phyloP scores from a whole-genome alignment of 768 basidiomycete species.

The Paxillus rubicundulus region DNA sequence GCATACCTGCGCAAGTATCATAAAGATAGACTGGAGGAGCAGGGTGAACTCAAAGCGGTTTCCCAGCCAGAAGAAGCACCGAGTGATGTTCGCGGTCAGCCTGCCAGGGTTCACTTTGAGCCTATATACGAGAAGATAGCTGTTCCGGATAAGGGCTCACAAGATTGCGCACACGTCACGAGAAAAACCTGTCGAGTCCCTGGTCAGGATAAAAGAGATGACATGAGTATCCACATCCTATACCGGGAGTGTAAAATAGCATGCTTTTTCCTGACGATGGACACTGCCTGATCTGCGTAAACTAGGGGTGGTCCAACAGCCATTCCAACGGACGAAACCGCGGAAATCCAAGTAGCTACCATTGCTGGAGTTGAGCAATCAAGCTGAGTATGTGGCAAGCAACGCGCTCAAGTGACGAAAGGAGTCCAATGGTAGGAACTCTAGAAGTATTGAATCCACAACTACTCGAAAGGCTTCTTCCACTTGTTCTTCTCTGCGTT shows the following conservation, averaged over 20 bases:
- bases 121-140: neutral
- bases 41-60: conserved; percentile 73
- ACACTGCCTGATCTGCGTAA: conserved; percentile 78
- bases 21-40: conserved; percentile 77
- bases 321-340: conserved; percentile 72
- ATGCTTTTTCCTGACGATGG: conserved; percentile 76
- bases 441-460: too few relatives aligned
- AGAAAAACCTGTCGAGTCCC: conserved; percentile 84
- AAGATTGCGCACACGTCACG: conserved; percentile 84
- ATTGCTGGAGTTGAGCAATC: conserved; percentile 17
- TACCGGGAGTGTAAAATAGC: conserved; percentile 17
- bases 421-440: too few relatives aligned
- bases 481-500: too few relatives aligned
- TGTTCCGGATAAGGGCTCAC: conserved; percentile 35
- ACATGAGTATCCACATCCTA: conserved; percentile 3
- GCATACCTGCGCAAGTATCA: conserved; percentile 80
- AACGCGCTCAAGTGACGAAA: too few relatives aligned
- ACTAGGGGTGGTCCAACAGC: conserved; percentile 82
- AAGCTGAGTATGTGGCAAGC: too few relatives aligned
- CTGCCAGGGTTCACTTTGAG: conserved; percentile 35
- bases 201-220: conserved; percentile 27
- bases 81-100: conserved; percentile 78
- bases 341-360: conserved; percentile 63
- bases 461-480: too few relatives aligned
- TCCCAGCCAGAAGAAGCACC: conserved; percentile 91